A percentile compares a stretch with the other conserved stretches of the same genome.
Evolutionary conservation across 1,284 basidiomycete species (phyloP).

Genomic region (Sporisorium exsertum): DNA sequence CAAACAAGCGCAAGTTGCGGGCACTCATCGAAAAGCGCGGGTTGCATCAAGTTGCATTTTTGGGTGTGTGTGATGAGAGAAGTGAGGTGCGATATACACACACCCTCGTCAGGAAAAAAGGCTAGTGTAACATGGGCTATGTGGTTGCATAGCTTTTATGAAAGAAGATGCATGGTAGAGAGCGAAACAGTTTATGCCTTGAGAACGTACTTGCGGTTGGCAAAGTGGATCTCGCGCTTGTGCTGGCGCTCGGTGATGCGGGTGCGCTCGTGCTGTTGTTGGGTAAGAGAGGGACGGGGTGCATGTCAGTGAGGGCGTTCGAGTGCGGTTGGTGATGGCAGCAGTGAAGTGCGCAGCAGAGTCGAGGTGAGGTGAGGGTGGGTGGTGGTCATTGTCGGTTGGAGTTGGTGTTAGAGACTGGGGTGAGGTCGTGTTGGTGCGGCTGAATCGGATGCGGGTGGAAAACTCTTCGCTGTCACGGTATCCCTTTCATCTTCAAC

Average conservation of each 20-base stretch:
- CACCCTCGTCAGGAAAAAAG: neutral
- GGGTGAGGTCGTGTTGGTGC: neutral
- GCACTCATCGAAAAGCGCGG: too few species aligned
- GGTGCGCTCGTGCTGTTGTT: slow-evolving; percentile 61
- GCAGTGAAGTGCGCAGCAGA: neutral
- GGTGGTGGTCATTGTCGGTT: neutral
- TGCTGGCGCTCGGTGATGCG: slow-evolving; percentile 67
- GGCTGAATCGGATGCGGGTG: neutral
- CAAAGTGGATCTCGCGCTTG: slow-evolving; percentile 69
- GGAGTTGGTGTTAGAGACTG: neutral
- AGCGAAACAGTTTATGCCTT: slow-evolving; percentile 63
- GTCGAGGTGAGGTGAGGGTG: neutral
- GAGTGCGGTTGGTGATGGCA: too few species aligned
- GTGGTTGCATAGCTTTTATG: neutral
- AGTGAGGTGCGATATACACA: neutral
- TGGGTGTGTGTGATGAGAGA: neutral
- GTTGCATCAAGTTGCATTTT: neutral
- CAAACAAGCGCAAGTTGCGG: too few species aligned
- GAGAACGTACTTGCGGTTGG: slow-evolving; percentile 66
- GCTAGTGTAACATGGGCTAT: slow-evolving; percentile 18
- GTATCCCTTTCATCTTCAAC: too few species aligned
- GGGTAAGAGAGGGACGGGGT: neutral
- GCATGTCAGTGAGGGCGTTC: slow-evolving; percentile 13
- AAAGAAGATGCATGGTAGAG: neutral
- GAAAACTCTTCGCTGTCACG: too few species aligned